Conservation (phyloP, 2,329 filamentous ascomycete genomes). For the Decorospora gaudefroyi region DNA sequence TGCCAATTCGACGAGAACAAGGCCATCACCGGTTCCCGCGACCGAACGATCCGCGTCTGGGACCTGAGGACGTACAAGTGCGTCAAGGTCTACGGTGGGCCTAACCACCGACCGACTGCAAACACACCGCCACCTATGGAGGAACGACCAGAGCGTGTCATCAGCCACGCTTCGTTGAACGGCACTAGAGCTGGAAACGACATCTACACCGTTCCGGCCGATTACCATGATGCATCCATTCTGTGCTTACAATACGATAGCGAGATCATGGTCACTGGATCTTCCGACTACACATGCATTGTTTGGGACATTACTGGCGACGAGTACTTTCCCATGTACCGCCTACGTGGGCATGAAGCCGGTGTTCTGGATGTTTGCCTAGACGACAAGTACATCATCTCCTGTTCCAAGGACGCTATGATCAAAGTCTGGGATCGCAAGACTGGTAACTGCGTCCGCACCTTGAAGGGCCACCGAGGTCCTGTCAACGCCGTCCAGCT, state of each 20-base stretch:
- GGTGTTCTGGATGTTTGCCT: conserved; percentile 94
- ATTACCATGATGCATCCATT: conserved; percentile 88
- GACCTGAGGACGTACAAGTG: conserved; percentile 89
- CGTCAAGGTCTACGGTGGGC: conserved; percentile 79
- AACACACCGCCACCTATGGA: conserved; percentile 54
- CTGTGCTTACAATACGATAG: conserved; percentile 95
- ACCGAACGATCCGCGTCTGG: conserved; percentile 95
- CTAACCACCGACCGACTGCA: conserved; percentile 61
- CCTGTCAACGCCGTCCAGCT: conserved; percentile 97
- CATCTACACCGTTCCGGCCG: conserved; percentile 53
- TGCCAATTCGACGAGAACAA: conserved; percentile 98
- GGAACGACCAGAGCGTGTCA: conserved; percentile 51
- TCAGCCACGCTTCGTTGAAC: conserved; percentile 53
- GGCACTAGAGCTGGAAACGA: conserved; percentile 53
- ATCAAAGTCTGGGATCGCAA: conserved; percentile 94
- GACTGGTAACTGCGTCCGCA: conserved; percentile 74
- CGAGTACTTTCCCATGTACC: conserved; percentile 65
- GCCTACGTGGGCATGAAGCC: conserved; percentile 77
- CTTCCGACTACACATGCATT: conserved; percentile 88
- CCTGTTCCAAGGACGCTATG: conserved; percentile 92
- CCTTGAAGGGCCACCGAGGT: conserved; percentile 81
- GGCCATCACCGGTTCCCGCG: conserved; percentile 94
- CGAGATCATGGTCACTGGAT: conserved; percentile 90
- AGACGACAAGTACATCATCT: conserved; percentile 89
- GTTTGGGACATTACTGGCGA: conserved; percentile 86